phyloP scores from a whole-genome alignment of 108 stramenopile species.

The Fragilaria radians region DNA sequence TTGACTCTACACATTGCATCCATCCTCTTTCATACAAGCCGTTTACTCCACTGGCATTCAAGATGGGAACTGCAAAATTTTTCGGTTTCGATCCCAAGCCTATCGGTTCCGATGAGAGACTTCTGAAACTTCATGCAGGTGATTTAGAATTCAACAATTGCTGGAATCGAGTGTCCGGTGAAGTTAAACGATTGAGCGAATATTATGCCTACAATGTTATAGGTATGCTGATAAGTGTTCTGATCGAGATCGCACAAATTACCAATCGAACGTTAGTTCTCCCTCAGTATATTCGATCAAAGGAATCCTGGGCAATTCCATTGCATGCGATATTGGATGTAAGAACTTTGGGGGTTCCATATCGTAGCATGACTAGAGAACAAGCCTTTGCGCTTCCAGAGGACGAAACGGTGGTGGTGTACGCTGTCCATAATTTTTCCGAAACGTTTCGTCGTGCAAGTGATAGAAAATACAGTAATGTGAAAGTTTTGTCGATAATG shows the following conservation, averaged over 20 bases:
- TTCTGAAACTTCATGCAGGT: too few relatives aligned
- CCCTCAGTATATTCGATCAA: not conserved
- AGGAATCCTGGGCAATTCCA: not conserved
- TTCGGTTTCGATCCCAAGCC: too few relatives aligned
- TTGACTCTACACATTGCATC: too few relatives aligned
- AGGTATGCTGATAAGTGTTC: not conserved
- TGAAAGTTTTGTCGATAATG: not conserved
- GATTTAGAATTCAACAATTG: too few relatives aligned
- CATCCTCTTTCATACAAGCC: too few relatives aligned
- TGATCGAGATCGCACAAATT: not conserved
- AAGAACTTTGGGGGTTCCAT: not conserved
- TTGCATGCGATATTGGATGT: not conserved
- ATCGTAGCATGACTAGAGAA: not conserved
- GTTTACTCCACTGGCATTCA: too few relatives aligned
- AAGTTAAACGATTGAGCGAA: too few relatives aligned
- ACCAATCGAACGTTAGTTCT: not conserved
- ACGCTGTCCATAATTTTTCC: constrained; percentile 12
- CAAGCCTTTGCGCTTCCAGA: constrained; percentile 8
- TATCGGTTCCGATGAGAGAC: too few relatives aligned
- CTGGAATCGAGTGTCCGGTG: too few relatives aligned
- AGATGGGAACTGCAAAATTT: too few relatives aligned
- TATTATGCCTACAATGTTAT: not conserved
- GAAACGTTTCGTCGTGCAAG: not conserved
- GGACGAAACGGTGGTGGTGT: constrained; percentile 9
- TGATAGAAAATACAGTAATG: not conserved